phyloP scores from a whole-genome alignment of 345 rosid species.

The Mangifera indica region DNA sequence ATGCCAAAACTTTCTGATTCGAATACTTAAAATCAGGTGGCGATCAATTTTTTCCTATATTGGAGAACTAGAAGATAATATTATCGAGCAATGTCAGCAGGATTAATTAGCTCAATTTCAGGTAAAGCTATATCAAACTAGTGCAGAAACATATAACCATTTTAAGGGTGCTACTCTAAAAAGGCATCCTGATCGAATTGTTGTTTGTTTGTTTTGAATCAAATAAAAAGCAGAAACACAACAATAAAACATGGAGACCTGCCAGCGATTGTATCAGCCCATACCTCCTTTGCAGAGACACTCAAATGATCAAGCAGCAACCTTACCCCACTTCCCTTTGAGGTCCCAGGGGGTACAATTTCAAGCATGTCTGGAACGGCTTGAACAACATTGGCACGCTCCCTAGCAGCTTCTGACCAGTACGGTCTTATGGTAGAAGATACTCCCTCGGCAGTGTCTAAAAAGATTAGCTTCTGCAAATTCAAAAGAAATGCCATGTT shows the following conservation, averaged over 20 bases:
- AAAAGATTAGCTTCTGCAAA: constrained; percentile 69
- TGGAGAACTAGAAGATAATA: neutral
- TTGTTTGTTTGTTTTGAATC: neutral
- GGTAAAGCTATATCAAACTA: neutral
- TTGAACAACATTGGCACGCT: constrained; percentile 67
- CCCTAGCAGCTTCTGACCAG: constrained; percentile 80
- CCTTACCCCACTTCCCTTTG: constrained; percentile 79
- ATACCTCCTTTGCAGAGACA: constrained; percentile 63
- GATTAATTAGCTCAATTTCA: neutral
- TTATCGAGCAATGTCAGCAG: neutral
- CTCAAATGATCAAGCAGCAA: constrained; percentile 82
- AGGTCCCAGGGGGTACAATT: constrained; percentile 78
- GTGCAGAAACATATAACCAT: neutral
- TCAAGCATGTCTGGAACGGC: constrained; percentile 88
- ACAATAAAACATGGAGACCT: neutral
- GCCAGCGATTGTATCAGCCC: neutral
- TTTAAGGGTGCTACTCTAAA: neutral
- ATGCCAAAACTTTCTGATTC: neutral
- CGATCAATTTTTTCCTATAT: neutral
- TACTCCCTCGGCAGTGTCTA: constrained; percentile 74
- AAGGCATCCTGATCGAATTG: neutral
- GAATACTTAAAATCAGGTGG: neutral
- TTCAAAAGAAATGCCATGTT: constrained; percentile 14
- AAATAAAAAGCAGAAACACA: neutral
- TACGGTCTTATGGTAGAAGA: constrained; percentile 62